phyloP scores from a whole-genome alignment of 306 rosid species.

The Biancaea sappan region DNA sequence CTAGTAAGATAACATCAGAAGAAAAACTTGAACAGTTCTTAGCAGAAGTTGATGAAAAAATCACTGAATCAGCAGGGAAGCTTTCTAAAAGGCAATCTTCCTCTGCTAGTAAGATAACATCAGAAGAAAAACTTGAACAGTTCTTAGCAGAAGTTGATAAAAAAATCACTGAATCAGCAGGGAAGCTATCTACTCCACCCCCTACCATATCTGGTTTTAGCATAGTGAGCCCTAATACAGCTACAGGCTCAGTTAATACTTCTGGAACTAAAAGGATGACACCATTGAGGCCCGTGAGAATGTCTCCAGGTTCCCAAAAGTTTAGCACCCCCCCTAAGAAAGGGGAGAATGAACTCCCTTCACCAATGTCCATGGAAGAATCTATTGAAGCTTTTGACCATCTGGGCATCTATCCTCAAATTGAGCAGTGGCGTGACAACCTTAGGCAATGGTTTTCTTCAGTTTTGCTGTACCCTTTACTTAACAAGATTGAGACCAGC shows the following conservation, averaged over 20 bases:
- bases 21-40: conserved; percentile 82
- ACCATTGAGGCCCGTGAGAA: conserved; percentile 93
- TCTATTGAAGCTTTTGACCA: conserved; percentile 74
- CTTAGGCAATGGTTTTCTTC: conserved; percentile 95
- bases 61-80: conserved; percentile 73
- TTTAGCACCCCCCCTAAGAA: conserved; percentile 88
- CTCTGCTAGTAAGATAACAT: conserved; percentile 69
- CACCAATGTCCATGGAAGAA: conserved; percentile 96
- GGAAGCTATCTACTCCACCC: conserved; percentile 91
- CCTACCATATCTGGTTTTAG: conserved; percentile 76
- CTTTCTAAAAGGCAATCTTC: conserved; percentile 66
- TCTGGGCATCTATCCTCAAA: conserved; percentile 87
- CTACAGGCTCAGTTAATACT: conserved; percentile 68
- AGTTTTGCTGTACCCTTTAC: conserved; percentile 74
- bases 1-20: conserved; percentile 78
- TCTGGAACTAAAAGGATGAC: conserved; percentile 83
- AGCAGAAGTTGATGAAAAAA: conserved; percentile 78
- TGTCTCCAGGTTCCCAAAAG: conserved; percentile 96
- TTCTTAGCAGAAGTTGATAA: conserved; percentile 82
- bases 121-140: conserved; percentile 83
- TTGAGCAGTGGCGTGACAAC: conserved; percentile 90
- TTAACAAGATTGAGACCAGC: conserved; percentile 78
- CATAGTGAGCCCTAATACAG: conserved; percentile 63
- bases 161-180: conserved; percentile 74
- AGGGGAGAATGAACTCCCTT: conserved; percentile 84